Evolutionary conservation across 2,329 filamentous ascomycete genomes (phyloP).

Genomic region (Colletotrichum shisoi): DNA sequence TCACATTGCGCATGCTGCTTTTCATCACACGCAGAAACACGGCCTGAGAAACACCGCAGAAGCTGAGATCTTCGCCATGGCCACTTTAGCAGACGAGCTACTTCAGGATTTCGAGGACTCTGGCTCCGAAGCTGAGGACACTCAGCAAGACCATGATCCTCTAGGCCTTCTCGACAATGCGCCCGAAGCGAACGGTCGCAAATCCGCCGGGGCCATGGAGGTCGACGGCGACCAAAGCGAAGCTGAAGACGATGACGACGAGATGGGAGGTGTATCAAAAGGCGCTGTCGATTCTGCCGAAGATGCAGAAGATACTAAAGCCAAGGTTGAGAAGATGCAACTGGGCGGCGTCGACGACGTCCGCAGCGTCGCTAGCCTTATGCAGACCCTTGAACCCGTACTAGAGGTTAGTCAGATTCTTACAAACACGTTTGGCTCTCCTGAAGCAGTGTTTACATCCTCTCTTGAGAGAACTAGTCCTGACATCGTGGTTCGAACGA

Average conservation of each 20-base stretch:
- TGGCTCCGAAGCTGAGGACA: conserved; percentile 76
- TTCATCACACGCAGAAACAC: neutral
- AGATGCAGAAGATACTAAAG: conserved; percentile 74
- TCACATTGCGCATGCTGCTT: neutral
- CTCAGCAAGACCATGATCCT: conserved; percentile 59
- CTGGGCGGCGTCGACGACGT: conserved; percentile 78
- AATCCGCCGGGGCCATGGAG: conserved; percentile 59
- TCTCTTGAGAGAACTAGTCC: conserved; percentile 66
- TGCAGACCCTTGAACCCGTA: conserved; percentile 81
- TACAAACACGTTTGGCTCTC: conserved; percentile 26
- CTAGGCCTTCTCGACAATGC: conserved; percentile 56
- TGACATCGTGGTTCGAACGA: conserved; percentile 65
- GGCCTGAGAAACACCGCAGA: neutral
- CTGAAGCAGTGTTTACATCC: conserved; percentile 68
- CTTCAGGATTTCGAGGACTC: conserved; percentile 90
- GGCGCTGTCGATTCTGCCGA: conserved; percentile 61
- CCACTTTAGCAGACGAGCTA: conserved; percentile 90
- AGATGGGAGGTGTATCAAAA: conserved; percentile 59
- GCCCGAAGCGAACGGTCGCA: conserved; percentile 51
- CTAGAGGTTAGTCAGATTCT: conserved; percentile 72
- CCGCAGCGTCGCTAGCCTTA: conserved; percentile 78
- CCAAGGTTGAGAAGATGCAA: conserved; percentile 84
- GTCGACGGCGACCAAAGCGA: conserved; percentile 65
- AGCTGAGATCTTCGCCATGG: conserved; percentile 64
- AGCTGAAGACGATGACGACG: conserved; percentile 67